Evolutionary conservation across 1,139 yeast genomes (phyloP).

Genomic region (Geotrichum bryndzae): DNA sequence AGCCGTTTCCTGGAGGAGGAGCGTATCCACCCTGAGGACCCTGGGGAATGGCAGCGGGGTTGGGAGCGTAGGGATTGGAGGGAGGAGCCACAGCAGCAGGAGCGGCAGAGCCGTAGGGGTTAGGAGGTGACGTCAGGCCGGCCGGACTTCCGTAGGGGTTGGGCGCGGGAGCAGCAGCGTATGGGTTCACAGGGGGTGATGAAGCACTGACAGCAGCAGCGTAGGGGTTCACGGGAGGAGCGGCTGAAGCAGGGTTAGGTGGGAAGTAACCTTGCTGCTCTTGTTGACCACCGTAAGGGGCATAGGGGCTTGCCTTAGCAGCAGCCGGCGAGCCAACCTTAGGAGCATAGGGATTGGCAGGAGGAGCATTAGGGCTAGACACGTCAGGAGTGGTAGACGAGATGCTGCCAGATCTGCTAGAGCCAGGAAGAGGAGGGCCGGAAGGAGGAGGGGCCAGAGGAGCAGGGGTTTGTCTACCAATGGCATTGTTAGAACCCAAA

Average conservation of each 20-base stretch:
- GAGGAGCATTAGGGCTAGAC: slow-evolving; percentile 22
- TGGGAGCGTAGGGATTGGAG: slow-evolving; percentile 20
- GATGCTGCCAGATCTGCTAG: slow-evolving; percentile 37
- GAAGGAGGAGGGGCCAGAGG: slow-evolving; percentile 25
- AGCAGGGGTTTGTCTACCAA: slow-evolving; percentile 23
- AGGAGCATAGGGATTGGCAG: slow-evolving; percentile 33
- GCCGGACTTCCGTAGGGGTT: slow-evolving; percentile 11
- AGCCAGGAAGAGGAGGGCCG: slow-evolving; percentile 26
- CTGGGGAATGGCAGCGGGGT: slow-evolving; percentile 19
- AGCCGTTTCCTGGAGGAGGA: slow-evolving; percentile 9
- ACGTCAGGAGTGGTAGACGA: slow-evolving; percentile 23
- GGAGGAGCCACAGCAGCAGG: slow-evolving; percentile 17
- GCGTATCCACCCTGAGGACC: slow-evolving; percentile 7
- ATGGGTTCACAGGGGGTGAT: slow-evolving; percentile 12
- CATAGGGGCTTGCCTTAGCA: slow-evolving; percentile 18
- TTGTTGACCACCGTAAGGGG: slow-evolving; percentile 8
- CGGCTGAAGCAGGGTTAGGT: slow-evolving; percentile 12
- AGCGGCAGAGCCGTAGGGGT: slow-evolving; percentile 17
- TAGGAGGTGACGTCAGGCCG: slow-evolving; percentile 1
- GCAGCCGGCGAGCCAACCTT: slow-evolving; percentile 20
- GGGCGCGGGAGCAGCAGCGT: slow-evolving; percentile 24
- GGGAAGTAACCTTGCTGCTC: slow-evolving; percentile 16
- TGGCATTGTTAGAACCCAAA: slow-evolving; percentile 21
- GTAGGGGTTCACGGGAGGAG: slow-evolving; percentile 24
- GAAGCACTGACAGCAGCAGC: slow-evolving; percentile 19